Conservation (phyloP, 2,329 filamentous ascomycete genomes). For the Emergomyces orientalis region DNA sequence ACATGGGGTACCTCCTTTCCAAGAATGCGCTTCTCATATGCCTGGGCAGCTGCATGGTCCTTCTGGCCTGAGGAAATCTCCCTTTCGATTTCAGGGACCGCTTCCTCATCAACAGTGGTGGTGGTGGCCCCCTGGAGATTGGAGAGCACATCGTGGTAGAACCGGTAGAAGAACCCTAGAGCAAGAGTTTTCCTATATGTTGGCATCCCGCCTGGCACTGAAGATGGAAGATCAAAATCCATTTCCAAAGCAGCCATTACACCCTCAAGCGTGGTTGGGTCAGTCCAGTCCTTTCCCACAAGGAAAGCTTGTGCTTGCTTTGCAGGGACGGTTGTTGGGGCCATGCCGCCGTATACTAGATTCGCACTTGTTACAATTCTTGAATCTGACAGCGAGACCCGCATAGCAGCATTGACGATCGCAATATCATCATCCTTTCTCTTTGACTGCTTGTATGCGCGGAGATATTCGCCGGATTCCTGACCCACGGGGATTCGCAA, state of each 20-base stretch:
- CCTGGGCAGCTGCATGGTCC: conserved; percentile 63
- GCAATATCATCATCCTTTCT: conserved; percentile 97
- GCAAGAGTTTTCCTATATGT: conserved; percentile 88
- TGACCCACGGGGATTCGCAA: conserved; percentile 74
- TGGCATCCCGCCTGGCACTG: conserved; percentile 94
- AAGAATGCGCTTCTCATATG: conserved; percentile 72
- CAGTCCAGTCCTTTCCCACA: conserved; percentile 66
- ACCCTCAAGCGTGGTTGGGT: conserved; percentile 75
- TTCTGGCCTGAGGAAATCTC: conserved; percentile 71
- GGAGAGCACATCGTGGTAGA: conserved; percentile 79
- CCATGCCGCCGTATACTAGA: conserved; percentile 92
- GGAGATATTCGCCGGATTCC: conserved; percentile 70
- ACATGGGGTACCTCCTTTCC: conserved; percentile 82
- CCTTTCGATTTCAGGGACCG: conserved; percentile 74
- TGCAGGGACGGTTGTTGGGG: conserved; percentile 78
- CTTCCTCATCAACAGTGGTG: conserved; percentile 58
- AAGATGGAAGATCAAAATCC: conserved; percentile 81
- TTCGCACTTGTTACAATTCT: conserved; percentile 65
- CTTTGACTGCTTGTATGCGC: conserved; percentile 93
- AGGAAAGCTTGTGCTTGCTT: conserved; percentile 68
- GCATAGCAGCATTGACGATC: conserved; percentile 82
- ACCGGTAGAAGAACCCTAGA: conserved; percentile 90
- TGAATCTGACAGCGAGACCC: conserved; percentile 59
- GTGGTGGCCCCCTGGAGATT: conserved; percentile 42
- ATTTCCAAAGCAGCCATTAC: conserved; percentile 79